Base-by-base conservation (phyloP, 2,329 filamentous ascomycete genomes). In the Colletotrichum zoysiae region DNA sequence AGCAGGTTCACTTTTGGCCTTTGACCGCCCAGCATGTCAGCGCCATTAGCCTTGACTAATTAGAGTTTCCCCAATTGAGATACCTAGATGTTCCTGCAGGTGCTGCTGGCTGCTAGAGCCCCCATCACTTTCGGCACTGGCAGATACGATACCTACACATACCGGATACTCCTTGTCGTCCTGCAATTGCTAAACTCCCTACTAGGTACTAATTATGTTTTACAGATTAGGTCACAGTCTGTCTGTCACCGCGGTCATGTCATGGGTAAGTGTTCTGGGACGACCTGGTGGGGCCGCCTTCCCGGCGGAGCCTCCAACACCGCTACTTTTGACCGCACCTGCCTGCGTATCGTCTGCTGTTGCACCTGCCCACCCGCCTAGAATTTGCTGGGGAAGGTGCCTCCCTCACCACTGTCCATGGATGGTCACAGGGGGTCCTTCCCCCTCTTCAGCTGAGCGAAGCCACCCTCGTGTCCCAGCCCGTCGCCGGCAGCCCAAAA, bases 221-320 rank as follows among this genome's bases (percentile, higher is more conserved):
- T 30, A 30, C 30, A 30, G 30, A 30, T 3, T 30, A 30, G 6
- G 35, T 35, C 9, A 35, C 35, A 35, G 35, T 9, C 35, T 4
- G 30, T 4, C 30, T 4, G 30, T 4, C 30, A 30, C 30, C 30
- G 30, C 35, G 35, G 35, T 38, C 35, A 12, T 16, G 35, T 38
- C 35, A 12, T 16, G 11, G n/a, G 35, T 30, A 30, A 4, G 30
- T 40, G 5, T 57, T 23, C 50, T 63, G 48, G 40, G 48, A 46
- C 48, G 58, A 55, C n/a, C 58, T n/a, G n/a, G 65, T 67, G 65
- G 65, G 59, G 65, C 58, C 65, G 38, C 46, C 40, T 50, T 67
- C 30, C 57, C 65, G 62, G 35, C 50, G n/a, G 62, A 65, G 56
- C 64, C 64, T 59, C n/a, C 33, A 38, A 33, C 26, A 62, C 46